Base-by-base conservation (phyloP, 192 early-diverging fungal species). In the Entophlyctis helioformis region DNA sequence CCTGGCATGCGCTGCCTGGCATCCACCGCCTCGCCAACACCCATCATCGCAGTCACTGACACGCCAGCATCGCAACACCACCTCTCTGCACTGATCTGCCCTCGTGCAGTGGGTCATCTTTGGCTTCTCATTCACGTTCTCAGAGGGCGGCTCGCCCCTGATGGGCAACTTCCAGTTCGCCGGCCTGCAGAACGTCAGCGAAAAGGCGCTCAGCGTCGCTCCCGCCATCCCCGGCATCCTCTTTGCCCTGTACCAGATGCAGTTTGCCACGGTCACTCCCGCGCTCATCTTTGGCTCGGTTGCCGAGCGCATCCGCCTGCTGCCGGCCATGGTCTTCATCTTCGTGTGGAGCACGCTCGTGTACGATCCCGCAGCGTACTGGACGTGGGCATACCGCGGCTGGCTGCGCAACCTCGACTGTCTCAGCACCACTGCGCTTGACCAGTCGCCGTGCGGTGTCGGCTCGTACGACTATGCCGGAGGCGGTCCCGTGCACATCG, bases 91-190 rank as follows among this genome's bases (percentile, higher is more conserved):
- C n/a, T n/a, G n/a, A n/a, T n/a, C n/a, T n/a, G n/a, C n/a, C n/a
- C n/a, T n/a, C n/a, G n/a, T n/a, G n/a, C 49, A 91, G 76, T 96
- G 90, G 89, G 72, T 84, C 48, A 57, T 92, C 27, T 86, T 87
- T 63, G 92, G 92, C 2, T 96, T 86, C 66, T 86, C 85, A 27
- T 64, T 96, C 13, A 71, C 86, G 23, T 89, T 91, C 54, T 83
- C 80, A 21, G 85, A 83, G 52, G 73, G 76, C 0, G 85, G 76
- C 15, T 57, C 46, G 5, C 47, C 47, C 10, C 74, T 96, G 52
- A 86, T 89, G 36, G 89, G 93, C 24, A 83, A 92, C 61, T 69
- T 89, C 38, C 62, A 69, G 4, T 78, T 83, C 34, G 85, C 76
- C 7, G 83, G 85, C 37, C 56, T 93, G 42, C 67, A 66, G 33